phyloP scores from a whole-genome alignment of 2,329 filamentous ascomycete species.

The Verticillium nonalfalfae region DNA sequence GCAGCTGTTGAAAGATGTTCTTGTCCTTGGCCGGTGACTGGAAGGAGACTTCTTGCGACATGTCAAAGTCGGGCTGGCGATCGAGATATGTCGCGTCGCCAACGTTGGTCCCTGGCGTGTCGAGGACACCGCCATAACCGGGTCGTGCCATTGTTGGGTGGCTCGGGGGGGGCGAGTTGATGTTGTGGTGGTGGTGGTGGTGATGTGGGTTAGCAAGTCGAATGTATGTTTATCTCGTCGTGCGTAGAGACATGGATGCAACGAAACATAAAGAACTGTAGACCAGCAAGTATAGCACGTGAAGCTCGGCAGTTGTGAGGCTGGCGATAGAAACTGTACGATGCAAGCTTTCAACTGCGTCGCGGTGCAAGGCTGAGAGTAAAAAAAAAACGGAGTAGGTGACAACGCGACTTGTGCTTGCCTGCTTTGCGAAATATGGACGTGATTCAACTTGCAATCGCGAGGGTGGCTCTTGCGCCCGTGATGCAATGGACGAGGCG shows the following conservation, averaged over 20 bases:
- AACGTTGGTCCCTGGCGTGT: conserved; percentile 79
- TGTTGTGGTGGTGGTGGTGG: neutral
- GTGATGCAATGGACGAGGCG: neutral
- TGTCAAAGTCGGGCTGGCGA: conserved; percentile 67
- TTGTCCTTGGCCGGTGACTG: conserved; percentile 71
- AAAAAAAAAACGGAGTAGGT: neutral
- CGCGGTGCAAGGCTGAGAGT: neutral
- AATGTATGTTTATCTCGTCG: neutral
- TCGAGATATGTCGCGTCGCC: conserved; percentile 79
- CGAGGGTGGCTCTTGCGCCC: neutral
- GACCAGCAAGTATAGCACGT: conserved; percentile 7
- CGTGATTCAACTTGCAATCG: conserved; percentile 2
- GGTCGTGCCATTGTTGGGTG: conserved; percentile 53
- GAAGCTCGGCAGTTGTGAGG: neutral
- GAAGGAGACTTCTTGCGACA: conserved; percentile 84
- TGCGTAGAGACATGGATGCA: neutral
- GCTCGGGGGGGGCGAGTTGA: neutral
- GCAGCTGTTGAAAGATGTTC: conserved; percentile 70
- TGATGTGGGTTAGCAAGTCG: neutral
- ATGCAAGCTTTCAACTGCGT: neutral
- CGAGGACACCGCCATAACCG: conserved; percentile 58
- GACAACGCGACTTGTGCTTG: neutral
- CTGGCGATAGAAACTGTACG: neutral
- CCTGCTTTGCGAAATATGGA: neutral
- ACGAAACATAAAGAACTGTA: neutral